These are phyloP conservation scores for Teunomyces tritomae DNA, from an alignment of 805 yeast genomes.

Conservation along the genomic window DNA sequence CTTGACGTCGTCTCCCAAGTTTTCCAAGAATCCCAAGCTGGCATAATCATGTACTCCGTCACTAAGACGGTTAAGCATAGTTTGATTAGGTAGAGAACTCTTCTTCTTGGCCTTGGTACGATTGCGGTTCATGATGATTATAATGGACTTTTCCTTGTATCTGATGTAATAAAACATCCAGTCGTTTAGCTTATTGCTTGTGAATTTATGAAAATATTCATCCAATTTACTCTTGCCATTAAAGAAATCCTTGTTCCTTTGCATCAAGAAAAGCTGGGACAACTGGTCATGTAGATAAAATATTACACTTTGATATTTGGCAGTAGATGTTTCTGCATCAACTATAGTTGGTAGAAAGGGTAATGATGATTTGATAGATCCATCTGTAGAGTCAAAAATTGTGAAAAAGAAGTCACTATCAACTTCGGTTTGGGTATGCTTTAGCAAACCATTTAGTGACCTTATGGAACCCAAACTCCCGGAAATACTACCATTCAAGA, in stretches of 20 bases:
- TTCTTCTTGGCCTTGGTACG: slow-evolving; percentile 16
- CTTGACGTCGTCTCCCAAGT: slow-evolving; percentile 41
- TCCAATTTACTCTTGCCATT: slow-evolving; percentile 14
- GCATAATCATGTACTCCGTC: slow-evolving; percentile 30
- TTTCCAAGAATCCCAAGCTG: slow-evolving; percentile 37
- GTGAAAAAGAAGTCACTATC: slow-evolving; percentile 39
- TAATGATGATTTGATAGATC: slow-evolving; percentile 32
- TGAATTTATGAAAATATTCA: slow-evolving; percentile 42
- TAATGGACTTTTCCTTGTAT: slow-evolving; percentile 26
- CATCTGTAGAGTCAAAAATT: slow-evolving; percentile 24
- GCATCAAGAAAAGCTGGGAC: slow-evolving; percentile 26
- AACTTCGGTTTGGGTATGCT: slow-evolving; percentile 8
- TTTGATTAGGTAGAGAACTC: slow-evolving; percentile 4
- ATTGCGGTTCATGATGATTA: slow-evolving; percentile 34
- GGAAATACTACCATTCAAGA: slow-evolving; percentile 17
- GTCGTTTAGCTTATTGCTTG: slow-evolving; percentile 33
- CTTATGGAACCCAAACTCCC: slow-evolving; percentile 30
- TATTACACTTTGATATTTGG: slow-evolving; percentile 25
- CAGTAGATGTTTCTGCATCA: slow-evolving; percentile 9
- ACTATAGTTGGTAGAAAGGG: slow-evolving; percentile 29
- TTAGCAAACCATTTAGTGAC: slow-evolving; percentile 18
- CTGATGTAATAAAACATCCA: slow-evolving; percentile 43
- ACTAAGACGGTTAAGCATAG: slow-evolving; percentile 13
- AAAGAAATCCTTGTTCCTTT: slow-evolving; percentile 23
- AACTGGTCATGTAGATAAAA: slow-evolving; percentile 41